Percentiles rank a stretch among this genome's conserved stretches.
Conservation (phyloP, 768 basidiomycete genomes). For the Pulveroboletus ravenelii region DNA sequence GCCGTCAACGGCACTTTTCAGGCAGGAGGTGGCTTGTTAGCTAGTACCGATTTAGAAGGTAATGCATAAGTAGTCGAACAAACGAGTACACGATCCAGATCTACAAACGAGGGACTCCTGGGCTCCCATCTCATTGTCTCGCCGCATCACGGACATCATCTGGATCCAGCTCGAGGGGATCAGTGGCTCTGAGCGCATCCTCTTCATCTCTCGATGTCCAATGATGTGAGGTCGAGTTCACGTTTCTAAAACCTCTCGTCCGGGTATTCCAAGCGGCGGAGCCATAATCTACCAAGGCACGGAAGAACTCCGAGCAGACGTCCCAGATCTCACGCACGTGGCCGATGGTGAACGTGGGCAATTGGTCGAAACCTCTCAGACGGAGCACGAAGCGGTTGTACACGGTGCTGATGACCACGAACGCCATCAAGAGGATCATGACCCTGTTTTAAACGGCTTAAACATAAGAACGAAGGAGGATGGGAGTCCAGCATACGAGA, state of each 20-base stretch:
- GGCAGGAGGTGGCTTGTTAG: constrained; percentile 7
- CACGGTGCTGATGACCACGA: constrained; percentile 62
- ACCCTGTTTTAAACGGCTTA: constrained; percentile 36
- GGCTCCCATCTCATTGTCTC: not conserved
- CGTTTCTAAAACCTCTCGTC: constrained; percentile 4
- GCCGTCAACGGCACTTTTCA: not conserved
- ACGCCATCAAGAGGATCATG: constrained; percentile 54
- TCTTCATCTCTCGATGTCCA: constrained; percentile 32
- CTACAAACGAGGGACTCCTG: constrained; percentile 8
- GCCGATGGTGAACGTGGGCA: constrained; percentile 53
- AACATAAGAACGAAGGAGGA: not conserved
- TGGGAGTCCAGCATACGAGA: constrained; percentile 45
- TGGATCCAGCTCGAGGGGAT: constrained; percentile 19
- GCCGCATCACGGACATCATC: constrained; percentile 1
- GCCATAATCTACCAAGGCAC: constrained; percentile 9
- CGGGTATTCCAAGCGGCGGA: constrained; percentile 16
- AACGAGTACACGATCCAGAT: constrained; percentile 1
- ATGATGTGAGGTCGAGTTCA: constrained; percentile 27
- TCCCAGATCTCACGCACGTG: constrained; percentile 23
- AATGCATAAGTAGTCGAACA: not conserved
- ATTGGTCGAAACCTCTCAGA: constrained; percentile 65
- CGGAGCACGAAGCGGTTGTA: constrained; percentile 78
- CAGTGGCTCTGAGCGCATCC: constrained; percentile 20
- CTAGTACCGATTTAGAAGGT: constrained; percentile 22
- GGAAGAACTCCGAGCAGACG: constrained; percentile 18